These are phyloP conservation scores for Closterium sp. DNA, from an alignment of 139 green algal species.

Conservation along the genomic window DNA sequence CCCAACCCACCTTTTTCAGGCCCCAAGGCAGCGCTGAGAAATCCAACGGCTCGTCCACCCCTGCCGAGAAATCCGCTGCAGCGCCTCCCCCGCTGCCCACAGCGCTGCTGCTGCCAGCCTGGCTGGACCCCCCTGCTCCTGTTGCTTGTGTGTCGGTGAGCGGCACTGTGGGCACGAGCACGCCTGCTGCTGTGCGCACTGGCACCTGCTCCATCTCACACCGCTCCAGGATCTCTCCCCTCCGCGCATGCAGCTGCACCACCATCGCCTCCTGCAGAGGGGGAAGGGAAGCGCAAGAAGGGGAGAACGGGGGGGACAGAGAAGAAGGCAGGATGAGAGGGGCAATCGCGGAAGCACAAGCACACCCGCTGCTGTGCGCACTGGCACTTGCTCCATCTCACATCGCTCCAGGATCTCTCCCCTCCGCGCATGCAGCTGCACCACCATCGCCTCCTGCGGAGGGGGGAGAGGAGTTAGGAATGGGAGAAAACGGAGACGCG, in stretches of 20 bases:
- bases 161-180: slow-evolving; percentile 13
- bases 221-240: slow-evolving; percentile 17
- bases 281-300: not conserved
- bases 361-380: slow-evolving; percentile 23
- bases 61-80: too few species aligned
- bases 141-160: too few species aligned
- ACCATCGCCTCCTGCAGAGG: slow-evolving; percentile 24
- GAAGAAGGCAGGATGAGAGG: not conserved
- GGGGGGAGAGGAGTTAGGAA: too few species aligned
- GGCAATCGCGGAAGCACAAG: not conserved
- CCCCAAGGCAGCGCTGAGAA: too few species aligned
- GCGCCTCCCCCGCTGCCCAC: too few species aligned
- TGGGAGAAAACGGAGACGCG: too few species aligned
- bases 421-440: slow-evolving; percentile 45
- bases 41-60: too few species aligned
- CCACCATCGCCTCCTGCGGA: not conserved
- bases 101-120: too few species aligned
- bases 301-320: not conserved
- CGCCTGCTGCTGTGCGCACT: slow-evolving; percentile 23
- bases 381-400: slow-evolving; percentile 54
- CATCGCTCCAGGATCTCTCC: slow-evolving; percentile 18
- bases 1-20: too few species aligned
- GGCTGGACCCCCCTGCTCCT: too few species aligned
- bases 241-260: slow-evolving; percentile 46
- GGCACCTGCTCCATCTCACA: slow-evolving; percentile 53